These are phyloP conservation scores for Penicillium coprophilum DNA, from an alignment of 495 filamentous ascomycete species.

Conservation along the genomic window DNA sequence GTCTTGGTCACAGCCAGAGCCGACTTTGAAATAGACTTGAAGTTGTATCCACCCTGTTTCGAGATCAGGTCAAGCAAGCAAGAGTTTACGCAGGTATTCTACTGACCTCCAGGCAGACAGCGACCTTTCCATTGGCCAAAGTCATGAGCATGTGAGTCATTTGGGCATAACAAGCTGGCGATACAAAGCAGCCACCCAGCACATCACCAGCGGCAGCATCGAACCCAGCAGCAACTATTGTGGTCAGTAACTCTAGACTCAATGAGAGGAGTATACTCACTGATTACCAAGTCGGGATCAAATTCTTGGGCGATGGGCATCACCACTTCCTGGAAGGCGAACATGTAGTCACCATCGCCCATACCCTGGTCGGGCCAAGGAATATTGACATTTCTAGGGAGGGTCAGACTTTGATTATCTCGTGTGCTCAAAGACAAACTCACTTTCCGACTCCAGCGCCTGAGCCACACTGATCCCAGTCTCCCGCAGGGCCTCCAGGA, in stretches of 20 bases:
- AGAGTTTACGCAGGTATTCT: background rate
- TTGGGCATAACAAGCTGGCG: conserved; percentile 88
- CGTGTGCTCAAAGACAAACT: conserved; percentile 9
- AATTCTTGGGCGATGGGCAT: conserved; percentile 96
- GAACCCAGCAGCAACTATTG: conserved; percentile 83
- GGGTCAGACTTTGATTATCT: background rate
- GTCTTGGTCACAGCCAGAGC: conserved; percentile 89
- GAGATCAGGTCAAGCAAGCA: background rate
- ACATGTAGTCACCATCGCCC: conserved; percentile 96
- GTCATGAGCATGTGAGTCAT: conserved; percentile 99
- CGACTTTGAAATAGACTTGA: conserved; percentile 85
- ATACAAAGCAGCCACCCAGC: conserved; percentile 87
- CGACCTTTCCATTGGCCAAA: conserved; percentile 86
- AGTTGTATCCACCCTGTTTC: conserved; percentile 82
- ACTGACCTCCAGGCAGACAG: conserved; percentile 77
- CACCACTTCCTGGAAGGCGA: conserved; percentile 92
- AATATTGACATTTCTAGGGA: conserved; percentile 82
- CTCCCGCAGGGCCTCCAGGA: conserved; percentile 71
- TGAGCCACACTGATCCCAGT: conserved; percentile 71
- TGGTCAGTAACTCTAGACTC: conserved; percentile 11
- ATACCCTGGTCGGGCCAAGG: conserved; percentile 90
- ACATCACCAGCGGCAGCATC: conserved; percentile 93
- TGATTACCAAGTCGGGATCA: conserved; percentile 88
- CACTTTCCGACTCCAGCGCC: conserved; percentile 71
- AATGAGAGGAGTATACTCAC: conserved; percentile 34